These are phyloP conservation scores for Lolium multiflorum DNA, from an alignment of 176 grass and related monocot genomes.

Conservation along the genomic window DNA sequence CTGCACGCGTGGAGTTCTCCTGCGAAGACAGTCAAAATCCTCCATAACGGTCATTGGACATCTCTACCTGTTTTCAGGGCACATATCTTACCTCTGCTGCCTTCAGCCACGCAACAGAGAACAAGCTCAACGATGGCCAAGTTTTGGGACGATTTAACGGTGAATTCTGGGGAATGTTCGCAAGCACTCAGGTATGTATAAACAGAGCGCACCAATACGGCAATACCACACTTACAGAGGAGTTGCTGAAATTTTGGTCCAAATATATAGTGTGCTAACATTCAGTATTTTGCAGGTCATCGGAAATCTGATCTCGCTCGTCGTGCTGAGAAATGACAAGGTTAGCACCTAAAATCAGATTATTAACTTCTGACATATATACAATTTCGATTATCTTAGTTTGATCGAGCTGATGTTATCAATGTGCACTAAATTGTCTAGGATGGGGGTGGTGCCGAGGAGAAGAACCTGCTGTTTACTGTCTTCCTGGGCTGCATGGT, in stretches of 20 bases:
- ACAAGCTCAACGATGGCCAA: constrained; percentile 3
- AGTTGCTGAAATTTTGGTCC: too few species aligned
- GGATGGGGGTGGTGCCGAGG: background rate
- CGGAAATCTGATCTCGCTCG: constrained; percentile 6
- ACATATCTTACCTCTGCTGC: constrained; percentile 13
- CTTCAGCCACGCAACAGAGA: constrained; percentile 24
- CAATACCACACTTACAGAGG: too few species aligned
- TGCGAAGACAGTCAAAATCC: too few species aligned
- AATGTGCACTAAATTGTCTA: background rate
- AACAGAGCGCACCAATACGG: too few species aligned
- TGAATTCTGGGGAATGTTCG: constrained; percentile 25
- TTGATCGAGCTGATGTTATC: background rate
- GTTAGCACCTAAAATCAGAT: background rate
- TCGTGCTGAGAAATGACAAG: constrained; percentile 4
- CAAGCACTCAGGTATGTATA: constrained; percentile 15
- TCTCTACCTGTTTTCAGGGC: constrained; percentile 11
- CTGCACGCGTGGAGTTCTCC: too few species aligned
- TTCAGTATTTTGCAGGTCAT: background rate
- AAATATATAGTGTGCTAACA: background rate
- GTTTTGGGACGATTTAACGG: constrained; percentile 26
- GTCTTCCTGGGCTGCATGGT: constrained; percentile 22
- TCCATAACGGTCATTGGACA: background rate
- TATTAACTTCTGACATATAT: background rate
- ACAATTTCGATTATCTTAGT: background rate
- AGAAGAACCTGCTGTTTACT: constrained; percentile 1